Percentiles rank a stretch among this genome's conserved stretches.
phyloP scores from a whole-genome alignment of 352 stramenopile genomes.

The Paralagenidium karlingii region DNA sequence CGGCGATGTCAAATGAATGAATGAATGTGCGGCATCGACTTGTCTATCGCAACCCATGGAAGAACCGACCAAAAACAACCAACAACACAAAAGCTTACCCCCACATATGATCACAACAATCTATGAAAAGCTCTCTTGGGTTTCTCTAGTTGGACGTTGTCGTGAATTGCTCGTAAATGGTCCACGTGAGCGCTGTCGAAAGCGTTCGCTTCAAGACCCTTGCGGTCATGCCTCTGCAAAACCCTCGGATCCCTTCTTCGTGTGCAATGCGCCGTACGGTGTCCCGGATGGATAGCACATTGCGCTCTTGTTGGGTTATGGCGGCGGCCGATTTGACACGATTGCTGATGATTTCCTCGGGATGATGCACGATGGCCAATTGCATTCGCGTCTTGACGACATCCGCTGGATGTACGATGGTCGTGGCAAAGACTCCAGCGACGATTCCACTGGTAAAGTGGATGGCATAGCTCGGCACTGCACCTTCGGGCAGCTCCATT shows the following conservation, averaged over 20 bases:
- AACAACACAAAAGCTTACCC: background rate
- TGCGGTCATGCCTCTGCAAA: constrained; percentile 90
- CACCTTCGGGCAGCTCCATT: constrained; percentile 18
- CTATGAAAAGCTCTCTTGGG: background rate
- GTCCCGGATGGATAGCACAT: constrained; percentile 47
- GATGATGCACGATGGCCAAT: constrained; percentile 42
- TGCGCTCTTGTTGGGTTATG: constrained; percentile 5
- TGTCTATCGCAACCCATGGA: too few species aligned
- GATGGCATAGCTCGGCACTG: constrained; percentile 40
- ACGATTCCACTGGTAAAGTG: constrained; percentile 74
- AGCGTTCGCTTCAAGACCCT: constrained; percentile 94
- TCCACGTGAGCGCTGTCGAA: constrained; percentile 98
- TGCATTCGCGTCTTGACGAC: constrained; percentile 86
- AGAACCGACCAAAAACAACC: background rate
- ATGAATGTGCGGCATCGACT: too few species aligned
- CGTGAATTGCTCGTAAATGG: constrained; percentile 93
- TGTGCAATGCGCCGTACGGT: constrained; percentile 76
- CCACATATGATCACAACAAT: constrained; percentile 4
- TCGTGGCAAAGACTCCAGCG: constrained; percentile 60
- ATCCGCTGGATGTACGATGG: constrained; percentile 75
- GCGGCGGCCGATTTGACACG: background rate
- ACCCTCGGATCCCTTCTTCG: constrained; percentile 87
- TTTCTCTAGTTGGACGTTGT: background rate
- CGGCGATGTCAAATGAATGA: too few species aligned
- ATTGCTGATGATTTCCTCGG: background rate